Evolutionary conservation across 345 rosid genomes (phyloP), one percentile per base, ranked within the genome.

Genomic region (Trapa incisa): DNA sequence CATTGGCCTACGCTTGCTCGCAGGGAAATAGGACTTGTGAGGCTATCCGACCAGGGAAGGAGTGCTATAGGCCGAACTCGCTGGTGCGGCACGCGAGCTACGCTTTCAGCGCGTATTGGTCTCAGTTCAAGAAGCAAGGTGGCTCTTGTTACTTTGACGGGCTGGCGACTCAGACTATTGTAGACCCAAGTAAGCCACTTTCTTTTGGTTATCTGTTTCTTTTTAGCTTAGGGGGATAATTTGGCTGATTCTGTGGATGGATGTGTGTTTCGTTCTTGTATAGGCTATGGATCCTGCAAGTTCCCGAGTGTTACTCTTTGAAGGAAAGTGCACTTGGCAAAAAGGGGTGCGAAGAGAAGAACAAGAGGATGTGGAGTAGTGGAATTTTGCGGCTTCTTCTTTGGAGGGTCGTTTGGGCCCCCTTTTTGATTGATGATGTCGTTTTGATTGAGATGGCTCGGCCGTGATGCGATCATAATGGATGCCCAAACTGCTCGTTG

Each of bases 1-100:
- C 98, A 47, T 38, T 90, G 68, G 70, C 88, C 45, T 93, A 82
- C 71, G 98, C 94, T 0, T 93, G 98, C 74, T 84, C 94, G 37
- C 96, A 89, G 86, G 94, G 97, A 82, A 93, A 90, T 54, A 83
- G 72, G 37, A 90, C 92, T 1, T 93, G 98, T n/a, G 92, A 86
- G 62, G 71, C 86, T 73, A 75, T 93, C 50, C 77, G 82, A 77
- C 70, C 83, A 6, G 91, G 88, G 13, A 82, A 80, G 36, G 11
- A 50, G 5, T 93, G 98, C 68, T 75, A 47, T 3, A 83, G 82
- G 72, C 91, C 86, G 47, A 75, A 78, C 48, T 88, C 88, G 43
- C 37, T 83, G 68, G 22, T 69, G 17, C 78, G 89, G 90, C 90
- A 75, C 17, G 90, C 90, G 11, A 88, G 89, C 63, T 93, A 84